A percentile compares a stretch with the other conserved stretches of the same genome.
Conservation (phyloP, 1,284 basidiomycete genomes). For the Stereum hirsutum region DNA sequence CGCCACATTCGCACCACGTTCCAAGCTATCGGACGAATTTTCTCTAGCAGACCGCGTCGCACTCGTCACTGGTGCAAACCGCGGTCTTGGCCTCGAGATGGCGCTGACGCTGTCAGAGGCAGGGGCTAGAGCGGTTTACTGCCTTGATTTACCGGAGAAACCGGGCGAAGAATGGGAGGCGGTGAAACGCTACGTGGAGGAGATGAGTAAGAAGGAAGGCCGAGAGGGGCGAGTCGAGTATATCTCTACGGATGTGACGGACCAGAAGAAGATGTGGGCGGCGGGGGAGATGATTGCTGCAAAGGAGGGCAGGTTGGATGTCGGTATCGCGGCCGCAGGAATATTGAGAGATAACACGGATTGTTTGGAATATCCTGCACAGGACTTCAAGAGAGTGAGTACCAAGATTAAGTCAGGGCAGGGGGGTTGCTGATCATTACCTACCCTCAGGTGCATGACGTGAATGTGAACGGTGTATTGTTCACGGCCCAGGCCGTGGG, state of each 20-base stretch:
- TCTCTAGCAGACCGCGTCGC: slow-evolving; percentile 66
- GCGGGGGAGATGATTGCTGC: slow-evolving; percentile 51
- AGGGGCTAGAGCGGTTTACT: slow-evolving; percentile 70
- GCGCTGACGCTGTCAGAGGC: slow-evolving; percentile 71
- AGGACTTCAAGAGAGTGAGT: slow-evolving; percentile 60
- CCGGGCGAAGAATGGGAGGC: slow-evolving; percentile 63
- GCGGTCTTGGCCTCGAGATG: slow-evolving; percentile 80
- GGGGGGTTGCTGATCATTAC: neutral
- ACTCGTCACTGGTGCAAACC: slow-evolving; percentile 71
- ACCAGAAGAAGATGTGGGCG: slow-evolving; percentile 51
- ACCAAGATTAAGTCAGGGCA: neutral
- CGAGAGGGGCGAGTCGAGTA: slow-evolving; percentile 51
- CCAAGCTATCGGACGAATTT: slow-evolving; percentile 66
- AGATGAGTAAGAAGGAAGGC: slow-evolving; percentile 27
- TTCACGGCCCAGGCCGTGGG: slow-evolving; percentile 77
- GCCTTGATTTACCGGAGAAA: slow-evolving; percentile 58
- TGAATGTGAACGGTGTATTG: slow-evolving; percentile 73
- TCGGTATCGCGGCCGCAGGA: slow-evolving; percentile 73
- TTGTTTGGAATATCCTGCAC: slow-evolving; percentile 62
- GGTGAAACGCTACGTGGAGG: slow-evolving; percentile 43
- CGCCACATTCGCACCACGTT: slow-evolving; percentile 18
- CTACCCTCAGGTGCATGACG: slow-evolving; percentile 48
- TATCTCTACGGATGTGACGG: slow-evolving; percentile 50
- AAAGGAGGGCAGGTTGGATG: slow-evolving; percentile 57
- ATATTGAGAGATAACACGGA: slow-evolving; percentile 54